These are phyloP conservation scores for Tetramitus jugosus DNA, from an alignment of 208 protist genomes.

Conservation along the genomic window DNA sequence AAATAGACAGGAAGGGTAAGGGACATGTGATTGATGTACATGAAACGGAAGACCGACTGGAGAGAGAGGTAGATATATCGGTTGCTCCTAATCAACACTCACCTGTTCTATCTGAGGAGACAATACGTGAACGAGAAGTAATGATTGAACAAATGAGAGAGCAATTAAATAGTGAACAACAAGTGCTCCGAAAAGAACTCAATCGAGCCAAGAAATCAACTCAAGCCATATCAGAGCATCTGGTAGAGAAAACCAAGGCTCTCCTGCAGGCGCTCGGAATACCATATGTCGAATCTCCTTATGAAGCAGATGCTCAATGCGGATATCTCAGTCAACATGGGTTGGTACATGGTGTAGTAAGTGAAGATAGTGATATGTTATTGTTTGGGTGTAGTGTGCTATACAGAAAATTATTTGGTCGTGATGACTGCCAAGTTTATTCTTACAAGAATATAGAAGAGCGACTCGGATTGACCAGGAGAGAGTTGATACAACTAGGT, in stretches of 20 bases:
- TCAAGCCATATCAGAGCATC: background rate
- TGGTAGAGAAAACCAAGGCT: constrained; percentile 33
- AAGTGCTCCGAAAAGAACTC: too few relatives aligned
- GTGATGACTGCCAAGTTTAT: constrained; percentile 32
- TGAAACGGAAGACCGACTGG: too few relatives aligned
- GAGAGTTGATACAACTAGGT: constrained; percentile 69
- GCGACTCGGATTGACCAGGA: constrained; percentile 61
- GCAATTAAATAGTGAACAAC: too few relatives aligned
- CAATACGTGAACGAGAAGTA: too few relatives aligned
- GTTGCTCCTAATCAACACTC: too few relatives aligned
- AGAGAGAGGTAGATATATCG: too few relatives aligned
- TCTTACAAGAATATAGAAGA: constrained; percentile 48
- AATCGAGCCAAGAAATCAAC: background rate
- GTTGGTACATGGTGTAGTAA: constrained; percentile 85
- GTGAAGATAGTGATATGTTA: constrained; percentile 88
- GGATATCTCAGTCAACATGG: constrained; percentile 58
- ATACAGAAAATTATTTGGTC: constrained; percentile 77
- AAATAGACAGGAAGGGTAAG: too few relatives aligned
- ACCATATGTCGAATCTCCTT: constrained; percentile 67
- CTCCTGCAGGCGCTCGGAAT: constrained; percentile 69
- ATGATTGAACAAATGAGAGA: too few relatives aligned
- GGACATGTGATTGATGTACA: too few relatives aligned
- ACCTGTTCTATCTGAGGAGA: too few relatives aligned
- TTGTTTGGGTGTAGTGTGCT: constrained; percentile 81
- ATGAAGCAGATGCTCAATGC: constrained; percentile 85